Evolutionary conservation across 2,329 filamentous ascomycete species (phyloP).

Genomic region (Ophiostoma perfectum): DNA sequence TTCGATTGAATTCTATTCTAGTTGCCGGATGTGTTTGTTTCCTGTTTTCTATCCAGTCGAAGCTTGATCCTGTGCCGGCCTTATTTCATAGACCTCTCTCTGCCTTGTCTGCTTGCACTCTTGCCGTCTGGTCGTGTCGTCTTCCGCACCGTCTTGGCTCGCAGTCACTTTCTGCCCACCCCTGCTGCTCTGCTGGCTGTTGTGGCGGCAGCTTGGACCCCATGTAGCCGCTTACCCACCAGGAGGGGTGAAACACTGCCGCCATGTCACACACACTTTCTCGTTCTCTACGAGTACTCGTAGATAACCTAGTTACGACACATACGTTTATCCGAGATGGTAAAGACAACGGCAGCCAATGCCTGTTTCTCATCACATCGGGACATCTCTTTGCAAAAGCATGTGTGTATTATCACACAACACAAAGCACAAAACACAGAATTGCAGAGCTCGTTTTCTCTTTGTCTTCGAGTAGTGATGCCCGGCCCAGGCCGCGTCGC

Average conservation of each 20-base stretch:
- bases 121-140: not conserved
- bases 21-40: not conserved
- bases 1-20: no score
- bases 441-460: no score
- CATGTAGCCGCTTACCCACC: slow-evolving; percentile 21
- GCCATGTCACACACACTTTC: slow-evolving; percentile 17
- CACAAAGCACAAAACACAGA: no score
- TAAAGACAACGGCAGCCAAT: no score
- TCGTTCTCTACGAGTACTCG: not conserved
- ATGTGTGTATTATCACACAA: no score
- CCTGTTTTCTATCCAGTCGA: not conserved
- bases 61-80: no score
- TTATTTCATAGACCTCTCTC: not conserved
- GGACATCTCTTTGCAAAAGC: no score
- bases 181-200: not conserved
- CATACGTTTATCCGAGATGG: no score
- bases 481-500: not conserved
- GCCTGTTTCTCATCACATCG: not conserved
- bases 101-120: not conserved
- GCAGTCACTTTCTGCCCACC: not conserved
- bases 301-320: no score
- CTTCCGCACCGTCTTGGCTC: not conserved
- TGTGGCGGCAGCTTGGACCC: slow-evolving; percentile 21
- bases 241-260: slow-evolving; percentile 22
- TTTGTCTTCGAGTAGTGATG: not conserved